Conservation (phyloP, 2,329 filamentous ascomycete genomes). For the Berkeleyomyces rouxiae region DNA sequence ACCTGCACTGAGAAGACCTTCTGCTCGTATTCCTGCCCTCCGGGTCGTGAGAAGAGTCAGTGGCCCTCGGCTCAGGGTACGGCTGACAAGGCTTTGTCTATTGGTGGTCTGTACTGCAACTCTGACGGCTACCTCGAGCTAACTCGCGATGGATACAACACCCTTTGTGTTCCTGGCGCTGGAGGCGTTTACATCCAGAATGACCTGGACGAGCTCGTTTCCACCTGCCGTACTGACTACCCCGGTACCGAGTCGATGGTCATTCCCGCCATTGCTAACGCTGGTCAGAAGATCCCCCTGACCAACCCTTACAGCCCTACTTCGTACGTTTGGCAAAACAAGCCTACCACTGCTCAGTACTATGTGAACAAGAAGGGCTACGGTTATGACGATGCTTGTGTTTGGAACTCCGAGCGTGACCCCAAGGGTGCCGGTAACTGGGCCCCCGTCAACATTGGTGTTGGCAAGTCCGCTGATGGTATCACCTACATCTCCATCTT, state of each 20-base stretch:
- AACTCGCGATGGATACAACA: conserved; percentile 49
- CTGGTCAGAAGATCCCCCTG: conserved; percentile 44
- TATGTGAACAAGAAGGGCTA: conserved; percentile 81
- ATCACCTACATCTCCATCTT: conserved; percentile 69
- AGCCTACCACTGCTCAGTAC: conserved; percentile 77
- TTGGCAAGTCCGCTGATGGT: conserved; percentile 48
- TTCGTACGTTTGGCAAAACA: conserved; percentile 66
- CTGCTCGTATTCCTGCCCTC: conserved; percentile 89
- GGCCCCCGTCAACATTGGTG: conserved; percentile 72
- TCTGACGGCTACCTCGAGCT: conserved; percentile 54
- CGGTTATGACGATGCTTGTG: conserved; percentile 49
- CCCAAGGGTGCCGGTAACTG: conserved; percentile 57
- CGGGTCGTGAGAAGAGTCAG: conserved; percentile 82
- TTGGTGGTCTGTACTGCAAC: conserved; percentile 78
- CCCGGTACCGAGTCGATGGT: conserved; percentile 83
- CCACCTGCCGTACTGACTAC: conserved; percentile 90
- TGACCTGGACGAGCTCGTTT: conserved; percentile 46
- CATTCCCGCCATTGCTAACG: conserved; percentile 48
- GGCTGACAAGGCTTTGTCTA: conserved; percentile 51
- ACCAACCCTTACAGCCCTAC: conserved; percentile 56
- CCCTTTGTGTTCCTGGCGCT: conserved; percentile 58
- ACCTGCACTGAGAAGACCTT: conserved; percentile 47
- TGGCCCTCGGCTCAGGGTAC: conserved; percentile 67
- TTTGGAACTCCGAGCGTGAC: conserved; percentile 43
- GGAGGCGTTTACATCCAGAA: conserved; percentile 61